These are phyloP conservation scores for Pythium phragmiticola DNA, from an alignment of 352 stramenopile genomes.

Conservation along the genomic window DNA sequence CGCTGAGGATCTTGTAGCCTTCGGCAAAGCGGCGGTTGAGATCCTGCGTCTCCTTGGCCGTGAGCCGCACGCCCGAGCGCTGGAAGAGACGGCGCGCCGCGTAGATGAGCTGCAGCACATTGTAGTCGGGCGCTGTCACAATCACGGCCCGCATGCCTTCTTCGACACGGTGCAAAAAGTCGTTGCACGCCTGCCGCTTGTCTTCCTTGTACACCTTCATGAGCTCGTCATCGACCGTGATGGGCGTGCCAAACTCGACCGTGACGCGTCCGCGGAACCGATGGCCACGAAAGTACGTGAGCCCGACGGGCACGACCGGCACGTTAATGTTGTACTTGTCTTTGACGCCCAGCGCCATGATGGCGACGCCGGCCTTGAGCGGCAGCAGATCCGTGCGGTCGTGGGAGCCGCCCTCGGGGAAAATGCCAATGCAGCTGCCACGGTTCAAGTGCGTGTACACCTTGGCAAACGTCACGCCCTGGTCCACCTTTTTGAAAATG, in stretches of 20 bases:
- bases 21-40: conserved; percentile 91
- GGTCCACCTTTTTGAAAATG: conserved; percentile 91
- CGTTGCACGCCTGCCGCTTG: conserved; percentile 81
- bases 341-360: conserved; percentile 96
- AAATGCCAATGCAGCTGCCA: conserved; percentile 95
- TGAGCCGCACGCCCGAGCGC: conserved; percentile 79
- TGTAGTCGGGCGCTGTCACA: conserved; percentile 97
- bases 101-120: conserved; percentile 94
- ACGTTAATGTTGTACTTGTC: conserved; percentile 96
- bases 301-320: conserved; percentile 95
- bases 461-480: conserved; percentile 90
- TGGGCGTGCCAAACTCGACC: conserved; percentile 95
- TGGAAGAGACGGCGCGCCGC: conserved; percentile 95
- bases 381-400: conserved; percentile 97
- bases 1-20: conserved; percentile 83
- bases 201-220: conserved; percentile 88
- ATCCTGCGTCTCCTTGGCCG: conserved; percentile 90
- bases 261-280: conserved; percentile 95
- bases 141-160: conserved; percentile 92
- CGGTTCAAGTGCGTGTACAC: conserved; percentile 90
- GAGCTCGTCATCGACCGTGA: conserved; percentile 80
- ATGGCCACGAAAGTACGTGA: conserved; percentile 98
- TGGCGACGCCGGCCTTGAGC: conserved; percentile 96
- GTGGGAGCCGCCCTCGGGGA: conserved; percentile 97
- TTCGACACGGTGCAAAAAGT: conserved; percentile 79